phyloP scores from a whole-genome alignment of 2,329 filamentous ascomycete species.

The Penicillium digitatum region DNA sequence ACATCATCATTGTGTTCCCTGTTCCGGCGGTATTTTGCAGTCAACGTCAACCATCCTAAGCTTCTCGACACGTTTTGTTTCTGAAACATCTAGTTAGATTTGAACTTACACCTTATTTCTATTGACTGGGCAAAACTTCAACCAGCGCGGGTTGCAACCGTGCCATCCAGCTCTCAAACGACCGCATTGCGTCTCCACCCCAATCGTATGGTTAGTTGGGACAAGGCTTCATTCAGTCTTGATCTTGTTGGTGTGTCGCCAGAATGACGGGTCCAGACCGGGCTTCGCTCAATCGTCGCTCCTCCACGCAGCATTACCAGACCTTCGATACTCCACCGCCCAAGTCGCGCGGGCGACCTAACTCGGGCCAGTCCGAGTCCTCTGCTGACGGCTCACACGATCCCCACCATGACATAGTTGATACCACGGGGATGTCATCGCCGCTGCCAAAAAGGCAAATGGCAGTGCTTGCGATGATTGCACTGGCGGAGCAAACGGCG shows the following conservation, averaged over 20 bases:
- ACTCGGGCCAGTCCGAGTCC: constrained; percentile 41
- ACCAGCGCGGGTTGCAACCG: neutral
- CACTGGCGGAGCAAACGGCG: constrained; percentile 89
- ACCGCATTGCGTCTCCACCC: constrained; percentile 5
- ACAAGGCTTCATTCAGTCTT: neutral
- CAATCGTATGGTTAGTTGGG: constrained; percentile 9
- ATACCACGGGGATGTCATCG: constrained; percentile 45
- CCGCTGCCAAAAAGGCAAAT: constrained; percentile 82
- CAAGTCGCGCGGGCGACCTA: constrained; percentile 45
- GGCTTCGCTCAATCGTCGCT: constrained; percentile 37
- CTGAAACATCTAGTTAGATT: neutral
- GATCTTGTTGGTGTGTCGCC: neutral
- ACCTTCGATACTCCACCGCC: constrained; percentile 48
- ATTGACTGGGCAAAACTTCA: no score
- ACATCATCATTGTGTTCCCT: constrained; percentile 17
- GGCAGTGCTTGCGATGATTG: constrained; percentile 77
- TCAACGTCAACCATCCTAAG: neutral
- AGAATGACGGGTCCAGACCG: constrained; percentile 32
- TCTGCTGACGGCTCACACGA: constrained; percentile 33
- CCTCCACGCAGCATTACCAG: constrained; percentile 47
- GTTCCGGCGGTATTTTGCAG: constrained; percentile 1
- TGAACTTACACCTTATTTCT: neutral
- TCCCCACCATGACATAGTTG: constrained; percentile 24
- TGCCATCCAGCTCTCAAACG: constrained; percentile 1
- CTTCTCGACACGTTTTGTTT: neutral